Evolutionary conservation across 345 rosid genomes (phyloP).

Genomic region (Aquilaria sinensis): DNA sequence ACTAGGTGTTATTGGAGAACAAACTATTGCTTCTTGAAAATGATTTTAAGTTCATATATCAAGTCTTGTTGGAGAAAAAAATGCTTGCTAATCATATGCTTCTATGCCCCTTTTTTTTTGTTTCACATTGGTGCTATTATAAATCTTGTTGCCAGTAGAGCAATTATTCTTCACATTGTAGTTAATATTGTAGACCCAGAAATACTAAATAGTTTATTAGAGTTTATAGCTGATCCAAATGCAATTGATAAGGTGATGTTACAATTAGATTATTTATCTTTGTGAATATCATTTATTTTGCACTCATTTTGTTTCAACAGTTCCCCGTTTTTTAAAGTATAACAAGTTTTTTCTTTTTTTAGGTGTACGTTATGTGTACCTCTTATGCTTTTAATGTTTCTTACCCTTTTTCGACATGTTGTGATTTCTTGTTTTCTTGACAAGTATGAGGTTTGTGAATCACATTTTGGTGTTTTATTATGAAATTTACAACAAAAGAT

Average conservation of each 20-base stretch:
- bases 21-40: too few relatives aligned
- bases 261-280: background rate
- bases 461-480: too few relatives aligned
- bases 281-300: background rate
- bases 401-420: too few relatives aligned
- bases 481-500: too few relatives aligned
- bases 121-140: conserved; percentile 73
- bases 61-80: too few relatives aligned
- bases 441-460: too few relatives aligned
- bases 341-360: background rate
- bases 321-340: background rate
- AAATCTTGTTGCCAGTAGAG: conserved; percentile 74
- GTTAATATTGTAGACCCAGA: conserved; percentile 67
- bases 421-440: too few relatives aligned
- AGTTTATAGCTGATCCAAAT: conserved; percentile 87
- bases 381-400: too few relatives aligned
- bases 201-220: conserved; percentile 57
- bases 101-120: background rate
- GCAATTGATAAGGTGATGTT: conserved; percentile 54
- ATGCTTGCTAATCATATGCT: background rate
- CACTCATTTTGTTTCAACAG: conserved; percentile 3
- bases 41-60: too few relatives aligned
- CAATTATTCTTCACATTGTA: conserved; percentile 87
- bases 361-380: background rate
- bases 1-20: too few relatives aligned